Base-by-base conservation (phyloP, 106 monocot species). In the Vanilla planifolia region DNA sequence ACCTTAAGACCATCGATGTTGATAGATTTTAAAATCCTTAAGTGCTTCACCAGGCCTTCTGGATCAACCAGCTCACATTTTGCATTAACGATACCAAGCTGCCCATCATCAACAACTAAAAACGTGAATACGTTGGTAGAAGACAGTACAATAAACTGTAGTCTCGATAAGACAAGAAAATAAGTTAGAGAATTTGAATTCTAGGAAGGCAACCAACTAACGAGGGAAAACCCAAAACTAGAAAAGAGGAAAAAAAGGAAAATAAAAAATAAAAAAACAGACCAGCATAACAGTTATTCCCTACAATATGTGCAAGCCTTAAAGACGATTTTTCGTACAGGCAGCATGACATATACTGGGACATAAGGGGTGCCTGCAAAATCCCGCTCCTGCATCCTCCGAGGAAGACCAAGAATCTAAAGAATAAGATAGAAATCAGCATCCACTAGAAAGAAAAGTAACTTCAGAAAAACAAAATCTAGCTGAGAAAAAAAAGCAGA, bases 1-100 rank as follows among this genome's bases (percentile, higher is more conserved):
- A 96, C 76, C 90, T 81, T 90, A 8, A 90, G 84, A 51, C 95
- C 95, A 62, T 96, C 89, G 4, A 90, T 89, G 53, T 85, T 79
- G 6, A 70, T 63, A 4, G 86, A 79, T 51, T 96, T 90, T 37
- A 96, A 77, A 40, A 56, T 39, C 35, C 63, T 68, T 15, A 96
- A 60, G 34, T 90, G 78, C 39, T 90, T 71, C 23, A 64, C 45
- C 28, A 96, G 42, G 23, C 73, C 71, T 13, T 90, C 83, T 30
- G 86, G 86, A 81, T 90, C 76, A 33, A 79, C 86, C 61, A 96
- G 63, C 58, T 96, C 90, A 45, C 95, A 79, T 27, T 96, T 79
- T 68, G 66, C 74, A 69, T 84, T 79, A 57, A 90, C 61, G 3
- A 77, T 74, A 48, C 84, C 90, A 64, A 96, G 76, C 95, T 96